Base-by-base conservation (phyloP, 495 filamentous ascomycete species). In the Letharia columbiana region DNA sequence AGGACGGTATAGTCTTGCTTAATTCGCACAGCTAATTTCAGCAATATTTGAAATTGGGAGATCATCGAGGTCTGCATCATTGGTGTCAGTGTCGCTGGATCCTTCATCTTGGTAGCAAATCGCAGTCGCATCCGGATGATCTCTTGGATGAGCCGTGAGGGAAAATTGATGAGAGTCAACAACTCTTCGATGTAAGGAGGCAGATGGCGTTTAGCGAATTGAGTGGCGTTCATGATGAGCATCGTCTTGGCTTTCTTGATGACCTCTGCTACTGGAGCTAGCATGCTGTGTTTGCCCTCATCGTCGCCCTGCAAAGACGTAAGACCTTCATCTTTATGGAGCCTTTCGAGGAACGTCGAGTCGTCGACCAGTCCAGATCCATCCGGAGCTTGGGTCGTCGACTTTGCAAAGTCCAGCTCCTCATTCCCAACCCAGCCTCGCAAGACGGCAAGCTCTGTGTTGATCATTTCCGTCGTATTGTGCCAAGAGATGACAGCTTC, bases 31-130 rank as follows among this genome's bases (percentile, higher is more conserved):
- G 94, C 95, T 63, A 98, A 83, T 68, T 88, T 91, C 67, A 98
- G 86, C 64, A 98, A 77, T 56, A 96, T 90, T 73, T 95, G 93
- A 70, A 98, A 98, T 74, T 98, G 94, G 0, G 89, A 82, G 61
- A 98, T 96, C 89, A 98, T 92, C 73, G 97, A 92, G 69, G 96
- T 92, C 62, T 93, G 88, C 82, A 98, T 88, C 78, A 98, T 90
- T 23, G 87, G 81, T 67, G 90, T 91, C 70, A 94, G 88, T 71
- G 91, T 87, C 0, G 89, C 87, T 9, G 87, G 85, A 66, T 98
- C 94, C 74, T 92, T 94, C 87, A 97, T 96, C 70, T 91, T 92
- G 71, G 86, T 90, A 10, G 92, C 92, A 74, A 96, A 97, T 42
- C 86, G 87, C n/a, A 98, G 81, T 47, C 95, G 88, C 71, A 97